Base-by-base conservation (phyloP, 768 basidiomycete genomes). In the Arthromyces matolae region DNA sequence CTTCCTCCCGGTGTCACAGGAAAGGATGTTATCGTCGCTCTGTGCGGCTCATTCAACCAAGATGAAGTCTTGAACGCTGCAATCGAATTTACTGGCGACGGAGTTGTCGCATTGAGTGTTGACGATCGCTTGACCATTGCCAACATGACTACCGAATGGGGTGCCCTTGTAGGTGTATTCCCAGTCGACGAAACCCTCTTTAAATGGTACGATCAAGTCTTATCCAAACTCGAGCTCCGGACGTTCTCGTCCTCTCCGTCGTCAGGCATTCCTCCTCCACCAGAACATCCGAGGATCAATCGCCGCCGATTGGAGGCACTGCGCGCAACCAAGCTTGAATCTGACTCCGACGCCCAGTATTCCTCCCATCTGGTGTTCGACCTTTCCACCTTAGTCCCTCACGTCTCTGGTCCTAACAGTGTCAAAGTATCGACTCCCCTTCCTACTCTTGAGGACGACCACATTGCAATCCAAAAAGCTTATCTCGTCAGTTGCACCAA, bases 121-220 rank as follows among this genome's bases (percentile, higher is more conserved):
- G 95, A 99, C 61, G 94, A 98, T 57, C 81, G 96, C 33, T 76
- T 99, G 37, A 94, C 95, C 0, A 98, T 98, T 55, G 76, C 93
- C n/a, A 98, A 99, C 66, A 99, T 98, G 96, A 98, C 96, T 5
- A 98, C 96, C 24, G 96, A 99, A 67, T 99, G 96, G 96, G 96
- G 96, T 35, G 96, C 96, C 2, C 79, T 99, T 2, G 93, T 82
- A 7, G 96, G 96, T 25, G 83, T 96, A 6, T 98, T 99, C 73
- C 94, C 95, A 0, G 84, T 91, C 5, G 96, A 99, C 61, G 75
- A 82, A 16, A 83, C 79, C 8, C 77, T 93, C 16, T 61, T 93
- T 28, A 66, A 80, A 22, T 99, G 94, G 94, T 99, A 98, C 64
- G 86, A 90, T 35, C 69, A 71, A 4, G 71, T 79, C 10, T 66